Conservation (phyloP, 257 asterid species). For the Fraxinus americana region DNA sequence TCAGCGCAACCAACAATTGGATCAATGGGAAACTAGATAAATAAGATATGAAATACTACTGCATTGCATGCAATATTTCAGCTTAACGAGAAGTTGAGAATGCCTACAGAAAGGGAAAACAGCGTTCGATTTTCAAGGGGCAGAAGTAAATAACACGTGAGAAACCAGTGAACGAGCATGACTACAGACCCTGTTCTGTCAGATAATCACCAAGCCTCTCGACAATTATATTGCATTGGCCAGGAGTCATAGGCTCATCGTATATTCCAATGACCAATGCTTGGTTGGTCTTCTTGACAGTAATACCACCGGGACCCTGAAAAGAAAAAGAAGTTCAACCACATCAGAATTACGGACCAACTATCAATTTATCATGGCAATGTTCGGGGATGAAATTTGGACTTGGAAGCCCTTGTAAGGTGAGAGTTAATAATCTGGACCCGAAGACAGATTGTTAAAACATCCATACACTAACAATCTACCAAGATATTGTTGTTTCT, state of each 20-base stretch:
- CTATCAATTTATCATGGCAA: background rate
- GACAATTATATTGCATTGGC: constrained; percentile 50
- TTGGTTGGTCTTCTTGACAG: constrained; percentile 50
- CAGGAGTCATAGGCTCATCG: constrained; percentile 57
- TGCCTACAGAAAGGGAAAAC: background rate
- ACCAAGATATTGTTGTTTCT: background rate
- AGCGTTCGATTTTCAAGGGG: background rate
- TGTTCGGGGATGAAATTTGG: background rate
- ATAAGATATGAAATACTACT: constrained; percentile 1
- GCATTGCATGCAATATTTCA: background rate
- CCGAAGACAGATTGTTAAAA: background rate
- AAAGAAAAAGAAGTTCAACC: background rate
- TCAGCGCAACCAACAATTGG: background rate
- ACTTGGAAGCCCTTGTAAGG: background rate
- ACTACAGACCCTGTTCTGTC: constrained; percentile 43
- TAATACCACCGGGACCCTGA: constrained; percentile 50
- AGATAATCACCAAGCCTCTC: constrained; percentile 63
- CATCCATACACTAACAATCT: background rate
- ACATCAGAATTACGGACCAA: background rate
- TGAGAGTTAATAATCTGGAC: background rate
- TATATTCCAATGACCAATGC: constrained; percentile 53
- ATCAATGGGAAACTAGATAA: background rate
- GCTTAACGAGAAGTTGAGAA: background rate
- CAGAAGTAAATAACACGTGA: background rate
- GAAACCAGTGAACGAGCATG: background rate